Evolutionary conservation across 441 rosid species (phyloP), one percentile per base, ranked within the genome.

Genomic region (Gossypium gossypioides): DNA sequence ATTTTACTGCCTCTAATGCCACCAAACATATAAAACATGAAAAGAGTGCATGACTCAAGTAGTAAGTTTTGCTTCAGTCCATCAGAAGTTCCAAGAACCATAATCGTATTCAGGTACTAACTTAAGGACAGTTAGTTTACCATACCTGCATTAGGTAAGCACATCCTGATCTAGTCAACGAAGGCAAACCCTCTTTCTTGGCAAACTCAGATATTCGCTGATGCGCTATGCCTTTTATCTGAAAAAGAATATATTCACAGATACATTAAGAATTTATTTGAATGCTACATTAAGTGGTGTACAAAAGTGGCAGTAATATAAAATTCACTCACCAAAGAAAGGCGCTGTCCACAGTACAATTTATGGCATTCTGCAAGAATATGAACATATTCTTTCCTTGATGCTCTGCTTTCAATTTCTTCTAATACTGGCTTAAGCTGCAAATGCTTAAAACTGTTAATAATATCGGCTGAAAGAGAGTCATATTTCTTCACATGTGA

Each of bases 141-240:
- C 16, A 66, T 85, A 93, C 98, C 96, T 89, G 97, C 90, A 88
- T 91, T 69, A 94, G 84, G 79, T 94, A 94, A 71, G 97, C 96
- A 83, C 99, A 94, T 71, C 99, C 97, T 50, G 97, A 89, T 85
- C 99, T 89, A 46, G 97, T 94, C 86, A 94, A 85, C 51, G 96
- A 89, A 64, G 97, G 94, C 84, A 94, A 83, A 51, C 89, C 85
- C 86, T 92, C 97, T 78, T 89, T 94, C 84, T 90, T 94, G 71
- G 99, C 55, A 83, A 89, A 94, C 68, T 92, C 97, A 72, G 94
- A 84, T 80, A 94, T 89, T 69, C 99, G 89, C 75, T 87, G 96
- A 70, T 89, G 91, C 76, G 92, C 99, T 74, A 89, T 91, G 81
- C 96, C 91, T 86, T 85, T 90, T 76, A 94, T 83, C 99, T 94